Conservation (phyloP, 1,284 basidiomycete genomes). For the Austropuccinia psidii region DNA sequence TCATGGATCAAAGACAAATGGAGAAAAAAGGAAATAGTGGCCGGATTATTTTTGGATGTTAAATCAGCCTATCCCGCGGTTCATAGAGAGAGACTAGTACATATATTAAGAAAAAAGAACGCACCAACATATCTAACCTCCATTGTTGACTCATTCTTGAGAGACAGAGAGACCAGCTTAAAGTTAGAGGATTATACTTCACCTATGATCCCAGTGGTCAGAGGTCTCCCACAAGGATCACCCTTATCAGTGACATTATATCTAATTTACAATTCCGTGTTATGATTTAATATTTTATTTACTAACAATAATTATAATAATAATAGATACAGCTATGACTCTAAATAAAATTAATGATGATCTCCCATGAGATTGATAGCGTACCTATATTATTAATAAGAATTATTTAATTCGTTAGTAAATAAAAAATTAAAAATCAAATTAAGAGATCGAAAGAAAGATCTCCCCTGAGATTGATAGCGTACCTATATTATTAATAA, state of each 20-base stretch:
- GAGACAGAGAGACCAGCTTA: background rate
- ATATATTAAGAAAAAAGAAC: background rate
- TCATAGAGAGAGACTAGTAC: background rate
- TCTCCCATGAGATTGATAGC: too few relatives aligned
- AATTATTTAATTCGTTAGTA: too few relatives aligned
- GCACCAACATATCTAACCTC: background rate
- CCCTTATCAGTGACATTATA: constrained; percentile 8
- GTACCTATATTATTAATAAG: too few relatives aligned
- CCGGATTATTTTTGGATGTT: constrained; percentile 17
- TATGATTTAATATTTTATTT: too few relatives aligned
- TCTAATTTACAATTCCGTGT: constrained; percentile 26
- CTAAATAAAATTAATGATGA: too few relatives aligned
- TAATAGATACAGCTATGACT: too few relatives aligned
- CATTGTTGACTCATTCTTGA: background rate
- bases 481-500: too few relatives aligned
- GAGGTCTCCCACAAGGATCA: constrained; percentile 27
- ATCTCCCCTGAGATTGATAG: too few relatives aligned
- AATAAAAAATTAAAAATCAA: too few relatives aligned
- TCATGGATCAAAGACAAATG: constrained; percentile 19
- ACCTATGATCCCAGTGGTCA: background rate
- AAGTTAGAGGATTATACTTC: constrained; percentile 1
- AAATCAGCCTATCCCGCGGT: constrained; percentile 16
- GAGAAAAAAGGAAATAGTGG: constrained; percentile 4
- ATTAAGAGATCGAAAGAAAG: too few relatives aligned
- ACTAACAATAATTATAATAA: too few relatives aligned